These are phyloP conservation scores for Suhomyces yuchorum DNA, from an alignment of 1,139 yeast species.

Conservation along the genomic window DNA sequence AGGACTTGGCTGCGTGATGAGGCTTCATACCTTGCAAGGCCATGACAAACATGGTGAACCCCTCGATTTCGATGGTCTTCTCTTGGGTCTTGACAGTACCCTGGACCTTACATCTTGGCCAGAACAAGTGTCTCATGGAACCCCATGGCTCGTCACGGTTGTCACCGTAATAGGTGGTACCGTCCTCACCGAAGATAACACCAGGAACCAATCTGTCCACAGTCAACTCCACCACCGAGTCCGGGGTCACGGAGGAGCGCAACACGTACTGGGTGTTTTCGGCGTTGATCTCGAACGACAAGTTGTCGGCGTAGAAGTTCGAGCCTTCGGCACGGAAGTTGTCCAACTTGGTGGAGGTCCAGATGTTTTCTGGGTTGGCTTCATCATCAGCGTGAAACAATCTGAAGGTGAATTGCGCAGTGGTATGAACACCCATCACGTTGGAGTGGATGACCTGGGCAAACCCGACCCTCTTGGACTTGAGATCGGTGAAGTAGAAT, in stretches of 20 bases:
- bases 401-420: constrained; percentile 94
- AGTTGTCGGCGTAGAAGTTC: constrained; percentile 73
- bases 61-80: constrained; percentile 43
- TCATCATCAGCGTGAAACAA: constrained; percentile 55
- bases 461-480: constrained; percentile 73
- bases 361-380: constrained; percentile 45
- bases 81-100: constrained; percentile 58
- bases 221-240: constrained; percentile 71
- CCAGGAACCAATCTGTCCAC: constrained; percentile 72
- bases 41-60: constrained; percentile 85
- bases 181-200: constrained; percentile 87
- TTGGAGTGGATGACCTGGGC: constrained; percentile 94
- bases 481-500: constrained; percentile 74
- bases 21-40: constrained; percentile 99
- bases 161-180: constrained; percentile 81
- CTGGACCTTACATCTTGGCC: constrained; percentile 81
- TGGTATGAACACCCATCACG: constrained; percentile 83
- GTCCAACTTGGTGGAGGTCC: constrained; percentile 91
- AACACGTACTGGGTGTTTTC: constrained; percentile 59
- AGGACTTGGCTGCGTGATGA: constrained; percentile 94
- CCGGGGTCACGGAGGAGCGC: constrained; percentile 65
- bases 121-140: constrained; percentile 89
- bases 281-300: constrained; percentile 63
- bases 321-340: constrained; percentile 77
- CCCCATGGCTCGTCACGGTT: constrained; percentile 92